Base-by-base conservation (phyloP, 2,329 filamentous ascomycete species). In the Talaromyces sp. region DNA sequence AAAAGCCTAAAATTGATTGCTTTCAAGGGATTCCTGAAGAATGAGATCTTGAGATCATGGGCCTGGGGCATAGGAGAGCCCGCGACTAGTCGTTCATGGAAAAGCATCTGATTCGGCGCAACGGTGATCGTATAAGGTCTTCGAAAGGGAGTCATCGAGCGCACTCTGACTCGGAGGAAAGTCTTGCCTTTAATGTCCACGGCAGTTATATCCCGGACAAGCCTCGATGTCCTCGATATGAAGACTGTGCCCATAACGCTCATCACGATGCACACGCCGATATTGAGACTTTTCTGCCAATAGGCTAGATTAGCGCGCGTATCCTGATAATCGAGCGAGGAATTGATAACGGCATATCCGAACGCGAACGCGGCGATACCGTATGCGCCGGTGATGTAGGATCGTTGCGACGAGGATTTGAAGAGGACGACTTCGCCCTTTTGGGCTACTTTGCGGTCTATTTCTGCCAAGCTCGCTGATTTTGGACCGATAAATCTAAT, bases 361-460 rank as follows among this genome's bases (percentile, higher is more conserved):
- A 86, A 80, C 74, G 83, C 86, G 71, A 85, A 84, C 25, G 81
- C 67, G 1, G 84, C 84, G 29, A 85, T 83, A 15, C 79, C 75
- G 75, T 88, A 88, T 72, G 86, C 86, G 54, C 85, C 84, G 69
- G 85, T 73, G 68, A 89, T 83, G 75, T 88, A 89, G 76, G 83
- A 82, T 65, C 84, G 84, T 71, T 91, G 88, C 1, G 87, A 87
- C 15, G 87, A 86, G 1, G 85, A 84, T 71, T 88, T 82, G 79
- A 90, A 92, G 51, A 92, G 80, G 2, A 85, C 76, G 7, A 89
- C 87, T 1, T 81, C 77, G n/a, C 81, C 72, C 68, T 86, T 85
- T 65, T 80, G 79, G 15, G 86, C 84, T 43, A 91, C 82, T 66
- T 82, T 75, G 7, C 70, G 66, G 51, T 75, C 73, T 22, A 83